Percentiles rank a stretch among this genome's conserved stretches.
Evolutionary conservation across 2,329 filamentous ascomycete species (phyloP).

Genomic region (Penicillium brevicompactum): DNA sequence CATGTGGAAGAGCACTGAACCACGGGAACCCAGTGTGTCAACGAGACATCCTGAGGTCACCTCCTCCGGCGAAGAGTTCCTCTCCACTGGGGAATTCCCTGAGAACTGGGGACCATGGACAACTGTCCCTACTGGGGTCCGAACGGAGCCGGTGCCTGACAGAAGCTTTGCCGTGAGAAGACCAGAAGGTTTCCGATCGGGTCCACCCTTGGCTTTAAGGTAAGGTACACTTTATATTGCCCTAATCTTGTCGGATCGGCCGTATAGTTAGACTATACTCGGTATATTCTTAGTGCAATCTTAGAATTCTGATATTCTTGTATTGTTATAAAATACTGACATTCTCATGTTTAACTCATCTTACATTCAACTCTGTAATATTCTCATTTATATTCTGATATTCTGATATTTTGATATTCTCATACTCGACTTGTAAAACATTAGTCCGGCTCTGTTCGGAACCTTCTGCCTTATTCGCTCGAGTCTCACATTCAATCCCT

Average conservation of each 20-base stretch:
- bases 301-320: background rate
- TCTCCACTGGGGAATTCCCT: conserved; percentile 7
- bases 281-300: background rate
- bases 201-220: conserved; percentile 1
- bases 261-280: no score
- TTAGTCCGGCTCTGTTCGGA: background rate
- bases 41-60: conserved; percentile 24
- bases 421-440: no score
- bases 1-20: background rate
- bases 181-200: conserved; percentile 9
- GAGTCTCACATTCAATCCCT: background rate
- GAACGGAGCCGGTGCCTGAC: conserved; percentile 5
- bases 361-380: no score
- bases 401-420: no score
- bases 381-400: no score
- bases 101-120: conserved; percentile 15
- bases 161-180: background rate
- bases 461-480: background rate
- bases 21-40: background rate
- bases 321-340: no score
- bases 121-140: background rate
- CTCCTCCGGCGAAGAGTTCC: conserved; percentile 23
- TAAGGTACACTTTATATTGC: conserved; percentile 5
- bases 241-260: no score
- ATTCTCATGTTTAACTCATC: no score